These are phyloP conservation scores for Hygrocybe punicea DNA, from an alignment of 768 basidiomycete species.

Conservation along the genomic window DNA sequence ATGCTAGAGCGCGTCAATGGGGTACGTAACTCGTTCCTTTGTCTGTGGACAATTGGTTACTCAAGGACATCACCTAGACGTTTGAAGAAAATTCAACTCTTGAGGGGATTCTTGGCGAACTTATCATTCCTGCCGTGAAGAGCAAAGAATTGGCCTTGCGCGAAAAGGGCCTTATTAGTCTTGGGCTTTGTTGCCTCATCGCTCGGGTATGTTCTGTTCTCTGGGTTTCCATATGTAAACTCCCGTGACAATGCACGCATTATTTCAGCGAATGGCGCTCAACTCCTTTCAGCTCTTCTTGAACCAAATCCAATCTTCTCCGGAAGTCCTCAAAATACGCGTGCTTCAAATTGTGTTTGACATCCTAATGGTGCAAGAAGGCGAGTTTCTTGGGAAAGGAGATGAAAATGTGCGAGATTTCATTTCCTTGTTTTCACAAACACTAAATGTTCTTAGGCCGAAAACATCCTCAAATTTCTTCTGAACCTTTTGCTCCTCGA, in stretches of 20 bases:
- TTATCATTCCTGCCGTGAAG: conserved; percentile 84
- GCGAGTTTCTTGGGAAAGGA: conserved; percentile 48
- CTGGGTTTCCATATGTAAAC: too few relatives aligned
- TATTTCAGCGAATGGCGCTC: conserved; percentile 29
- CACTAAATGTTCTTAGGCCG: conserved; percentile 17
- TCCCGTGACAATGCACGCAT: too few relatives aligned
- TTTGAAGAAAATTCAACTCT: conserved; percentile 69
- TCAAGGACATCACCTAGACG: conserved; percentile 37
- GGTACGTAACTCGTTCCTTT: conserved; percentile 42
- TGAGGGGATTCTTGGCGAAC: conserved; percentile 66
- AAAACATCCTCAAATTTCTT: conserved; percentile 54
- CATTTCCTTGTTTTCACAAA: conserved; percentile 8
- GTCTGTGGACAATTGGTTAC: background rate
- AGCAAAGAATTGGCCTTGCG: conserved; percentile 65
- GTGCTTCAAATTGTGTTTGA: conserved; percentile 85
- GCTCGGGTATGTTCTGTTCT: conserved; percentile 45
- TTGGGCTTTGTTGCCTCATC: conserved; percentile 75
- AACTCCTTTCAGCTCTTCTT: conserved; percentile 59
- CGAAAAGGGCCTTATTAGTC: conserved; percentile 62
- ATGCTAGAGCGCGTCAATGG: conserved; percentile 85
- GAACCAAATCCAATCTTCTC: conserved; percentile 55
- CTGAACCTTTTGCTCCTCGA: conserved; percentile 44
- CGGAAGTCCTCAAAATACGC: conserved; percentile 61
- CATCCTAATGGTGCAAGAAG: conserved; percentile 78
- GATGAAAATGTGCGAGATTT: conserved; percentile 18